A percentile compares a stretch with the other conserved stretches of the same genome.
These are phyloP conservation scores for Quercus aquifolioides DNA, from an alignment of 306 rosid genomes.

Conservation along the genomic window DNA sequence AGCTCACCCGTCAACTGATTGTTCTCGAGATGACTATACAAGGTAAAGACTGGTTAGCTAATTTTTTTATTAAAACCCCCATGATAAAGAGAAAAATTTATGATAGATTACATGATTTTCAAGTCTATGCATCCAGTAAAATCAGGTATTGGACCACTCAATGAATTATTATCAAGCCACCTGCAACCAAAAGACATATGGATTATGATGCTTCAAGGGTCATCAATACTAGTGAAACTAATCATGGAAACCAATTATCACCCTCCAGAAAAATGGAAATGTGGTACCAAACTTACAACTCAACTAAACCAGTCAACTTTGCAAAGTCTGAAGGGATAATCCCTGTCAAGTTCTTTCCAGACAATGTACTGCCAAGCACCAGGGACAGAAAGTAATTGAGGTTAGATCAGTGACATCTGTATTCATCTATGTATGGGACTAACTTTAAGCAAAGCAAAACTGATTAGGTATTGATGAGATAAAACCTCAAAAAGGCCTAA, in stretches of 20 bases:
- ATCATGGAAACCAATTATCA: conserved; percentile 9
- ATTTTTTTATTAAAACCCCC: background rate
- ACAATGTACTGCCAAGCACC: conserved; percentile 61
- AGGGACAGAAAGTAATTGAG: conserved; percentile 26
- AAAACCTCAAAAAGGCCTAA: conserved; percentile 18
- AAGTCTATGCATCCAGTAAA: conserved; percentile 68
- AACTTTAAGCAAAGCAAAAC: conserved; percentile 14
- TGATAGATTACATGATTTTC: conserved; percentile 66
- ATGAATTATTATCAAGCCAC: conserved; percentile 58
- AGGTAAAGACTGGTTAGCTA: conserved; percentile 37
- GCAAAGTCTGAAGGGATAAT: conserved; percentile 67
- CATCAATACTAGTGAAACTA: conserved; percentile 5
- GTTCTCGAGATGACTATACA: conserved; percentile 84
- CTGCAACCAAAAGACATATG: conserved; percentile 31
- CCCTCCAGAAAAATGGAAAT: conserved; percentile 20
- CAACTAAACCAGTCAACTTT: conserved; percentile 70
- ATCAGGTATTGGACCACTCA: conserved; percentile 80
- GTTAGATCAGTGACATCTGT: conserved; percentile 25
- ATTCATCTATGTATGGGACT: background rate
- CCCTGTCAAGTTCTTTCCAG: conserved; percentile 73
- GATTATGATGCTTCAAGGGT: background rate
- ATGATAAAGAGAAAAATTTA: conserved; percentile 12
- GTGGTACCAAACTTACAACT: conserved; percentile 62
- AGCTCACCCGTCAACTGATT: conserved; percentile 74
- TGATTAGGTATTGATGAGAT: background rate